Base-by-base conservation (phyloP, 2,329 filamentous ascomycete genomes). In the Sporothrix humicola region DNA sequence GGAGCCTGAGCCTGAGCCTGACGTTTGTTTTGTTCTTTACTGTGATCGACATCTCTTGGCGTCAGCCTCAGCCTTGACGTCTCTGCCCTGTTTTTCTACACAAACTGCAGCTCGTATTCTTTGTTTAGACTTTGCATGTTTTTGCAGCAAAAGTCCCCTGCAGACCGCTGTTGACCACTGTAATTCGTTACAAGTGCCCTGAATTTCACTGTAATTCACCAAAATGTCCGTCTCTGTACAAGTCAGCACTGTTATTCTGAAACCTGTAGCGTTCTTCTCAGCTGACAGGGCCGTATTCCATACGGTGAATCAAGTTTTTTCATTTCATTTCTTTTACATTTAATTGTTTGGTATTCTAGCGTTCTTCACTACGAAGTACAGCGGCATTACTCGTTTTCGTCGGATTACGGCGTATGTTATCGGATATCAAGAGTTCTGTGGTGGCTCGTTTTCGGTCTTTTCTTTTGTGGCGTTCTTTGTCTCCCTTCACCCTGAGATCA, bases 41-140 rank as follows among this genome's bases (percentile, higher is more conserved):
- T 8, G 13, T 8, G 54, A 31, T n/a, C 50, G 8, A 48, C 37
- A 5, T 31, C 17, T 70, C 65, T 63, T 69, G 72, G 72, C 58
- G 72, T 73, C 72, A 73, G 66, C 72, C 48, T 66, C 66, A 58
- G 68, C 66, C 66, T 8, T 50, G 12, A 12, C 37, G n/a, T 46
- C 37, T n/a, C 46, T 65, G 59, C 37, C 37, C 20, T 54, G 52
- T 54, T 54, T 54, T 17, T 52, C 26, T n/a, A 26, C 26, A 37
- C 15, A 37, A 37, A 6, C 31, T 37, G 4, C 31, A 63, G 48
- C 20, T 69, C 31, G 52, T 70, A 58, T 44, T 37, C 31, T 37
- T 37, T 37, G 31, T 37, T 37, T 37, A 37, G 31, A 37, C 7
- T 7, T 37, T 37, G 31, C 31, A 6, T 31, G 31, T 7, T 54